Base-by-base conservation (phyloP, 1,139 yeast genomes). In the Geotrichum klebahnii region DNA sequence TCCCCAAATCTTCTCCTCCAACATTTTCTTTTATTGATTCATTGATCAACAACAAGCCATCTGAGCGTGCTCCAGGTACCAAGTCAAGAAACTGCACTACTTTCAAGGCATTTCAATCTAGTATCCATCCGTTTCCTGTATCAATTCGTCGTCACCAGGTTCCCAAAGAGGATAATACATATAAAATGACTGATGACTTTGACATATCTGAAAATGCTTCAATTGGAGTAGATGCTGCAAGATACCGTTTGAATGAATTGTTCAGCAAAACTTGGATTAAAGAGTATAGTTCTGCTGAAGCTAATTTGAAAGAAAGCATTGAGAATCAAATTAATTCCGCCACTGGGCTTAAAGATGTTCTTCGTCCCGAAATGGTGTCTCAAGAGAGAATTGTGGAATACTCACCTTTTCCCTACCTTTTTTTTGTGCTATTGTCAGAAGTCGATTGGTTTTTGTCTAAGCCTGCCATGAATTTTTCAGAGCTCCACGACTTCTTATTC, bases 251-350 rank as follows among this genome's bases (percentile, higher is more conserved):
- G 32, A 50, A 59, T 50, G 57, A 67, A 46, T 79, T 83, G 54
- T 69, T 85, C 35, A 77, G 92, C 0, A 73, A 72, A 19, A 79
- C 92, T 0, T 90, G 97, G 97, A 75, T 84, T 61, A 68, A 78
- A 50, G 57, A 61, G 6, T 62, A 61, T 48, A 57, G 55, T 3
- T 55, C 53, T 10, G 67, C 67, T 1, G 52, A 57, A 8, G 50
- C 56, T 8, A 53, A 57, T 14, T 59, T 61, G 33, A 60, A 60
- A 48, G 67, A 69, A 12, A 80, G 80, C 32, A 74, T 85, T 14
- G 64, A 70, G 4, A 67, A 71, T n/a, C 81, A 81, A 60, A 76
- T 78, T 55, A 70, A 72, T 22, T 78, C 71, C n/a, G n/a, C 49
- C 61, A 81, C 22, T 80, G 79, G 72, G 80, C 81, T 10, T 57